Percentiles rank a stretch among this genome's conserved stretches.
Conservation (phyloP, 2,329 filamentous ascomycete genomes). For the Knufia petricola region DNA sequence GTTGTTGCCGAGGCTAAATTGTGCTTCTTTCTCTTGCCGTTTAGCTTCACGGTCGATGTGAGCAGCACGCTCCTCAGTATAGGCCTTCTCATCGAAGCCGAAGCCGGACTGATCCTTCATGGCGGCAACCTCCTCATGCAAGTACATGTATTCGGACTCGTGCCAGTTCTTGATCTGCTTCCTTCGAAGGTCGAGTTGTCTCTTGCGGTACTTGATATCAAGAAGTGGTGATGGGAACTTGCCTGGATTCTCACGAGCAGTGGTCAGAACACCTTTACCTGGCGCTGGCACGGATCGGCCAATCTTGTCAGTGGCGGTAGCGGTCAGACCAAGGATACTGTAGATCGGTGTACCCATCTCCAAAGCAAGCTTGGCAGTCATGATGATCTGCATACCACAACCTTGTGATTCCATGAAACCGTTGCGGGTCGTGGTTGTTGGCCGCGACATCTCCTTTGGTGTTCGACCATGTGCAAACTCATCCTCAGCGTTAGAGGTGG, state of each 20-base stretch:
- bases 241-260: constrained; percentile 78
- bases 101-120: constrained; percentile 67
- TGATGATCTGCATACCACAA: constrained; percentile 95
- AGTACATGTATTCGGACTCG: constrained; percentile 83
- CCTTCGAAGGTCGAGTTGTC: constrained; percentile 88
- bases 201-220: constrained; percentile 93
- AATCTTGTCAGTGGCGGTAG: constrained; percentile 98
- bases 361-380: constrained; percentile 89
- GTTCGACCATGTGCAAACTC: constrained; percentile 94
- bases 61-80: constrained; percentile 69
- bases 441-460: constrained; percentile 93
- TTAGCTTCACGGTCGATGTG: constrained; percentile 83
- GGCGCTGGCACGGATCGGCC: constrained; percentile 93
- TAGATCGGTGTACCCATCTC: constrained; percentile 99
- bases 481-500: constrained; percentile 94
- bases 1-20: constrained; percentile 88
- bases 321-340: constrained; percentile 83
- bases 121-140: constrained; percentile 83
- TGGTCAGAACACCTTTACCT: constrained; percentile 92
- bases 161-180: constrained; percentile 95
- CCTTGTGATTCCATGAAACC: constrained; percentile 99
- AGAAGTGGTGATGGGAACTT: constrained; percentile 92
- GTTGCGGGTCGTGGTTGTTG: constrained; percentile 89
- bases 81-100: constrained; percentile 73
- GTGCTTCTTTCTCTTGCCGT: constrained; percentile 85